Evolutionary conservation across 192 early-diverging fungal species (phyloP).

Genomic region (Kickxella alabastrina): DNA sequence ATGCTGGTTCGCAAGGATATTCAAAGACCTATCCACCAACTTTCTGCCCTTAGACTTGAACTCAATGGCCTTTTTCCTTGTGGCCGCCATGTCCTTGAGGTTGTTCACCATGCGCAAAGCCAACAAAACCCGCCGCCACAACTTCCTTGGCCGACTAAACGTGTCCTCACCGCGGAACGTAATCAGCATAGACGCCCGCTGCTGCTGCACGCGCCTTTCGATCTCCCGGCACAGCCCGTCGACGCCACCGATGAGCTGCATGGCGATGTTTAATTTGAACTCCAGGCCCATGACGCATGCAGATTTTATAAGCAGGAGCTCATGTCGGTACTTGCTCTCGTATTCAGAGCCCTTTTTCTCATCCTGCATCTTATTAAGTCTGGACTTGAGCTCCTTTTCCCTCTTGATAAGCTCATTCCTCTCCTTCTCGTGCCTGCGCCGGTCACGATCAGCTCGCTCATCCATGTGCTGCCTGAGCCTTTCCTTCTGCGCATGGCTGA

Average conservation of each 20-base stretch:
- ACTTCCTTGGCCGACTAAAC: constrained; percentile 2
- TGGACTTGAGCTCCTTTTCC: background rate
- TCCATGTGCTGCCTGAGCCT: too few species aligned
- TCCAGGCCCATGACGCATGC: constrained; percentile 10
- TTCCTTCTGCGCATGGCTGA: too few species aligned
- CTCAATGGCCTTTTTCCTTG: constrained; percentile 2
- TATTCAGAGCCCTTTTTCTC: constrained; percentile 3
- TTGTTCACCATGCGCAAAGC: constrained; percentile 25
- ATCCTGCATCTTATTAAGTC: background rate
- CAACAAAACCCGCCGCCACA: constrained; percentile 30
- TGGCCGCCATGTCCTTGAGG: constrained; percentile 3
- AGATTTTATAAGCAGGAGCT: constrained; percentile 13
- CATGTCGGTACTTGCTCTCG: constrained; percentile 30
- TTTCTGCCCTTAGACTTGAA: constrained; percentile 24
- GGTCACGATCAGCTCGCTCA: too few species aligned
- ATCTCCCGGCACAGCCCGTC: constrained; percentile 20
- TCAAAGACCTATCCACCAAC: background rate
- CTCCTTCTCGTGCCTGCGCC: too few species aligned
- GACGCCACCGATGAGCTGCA: constrained; percentile 31
- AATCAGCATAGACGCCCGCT: background rate
- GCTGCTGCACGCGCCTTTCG: constrained; percentile 7
- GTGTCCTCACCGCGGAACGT: background rate
- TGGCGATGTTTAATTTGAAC: constrained; percentile 22
- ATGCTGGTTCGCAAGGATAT: background rate
- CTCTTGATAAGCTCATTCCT: background rate